phyloP scores from a whole-genome alignment of 2,329 filamentous ascomycete genomes.

The Aspergillus cejpii region DNA sequence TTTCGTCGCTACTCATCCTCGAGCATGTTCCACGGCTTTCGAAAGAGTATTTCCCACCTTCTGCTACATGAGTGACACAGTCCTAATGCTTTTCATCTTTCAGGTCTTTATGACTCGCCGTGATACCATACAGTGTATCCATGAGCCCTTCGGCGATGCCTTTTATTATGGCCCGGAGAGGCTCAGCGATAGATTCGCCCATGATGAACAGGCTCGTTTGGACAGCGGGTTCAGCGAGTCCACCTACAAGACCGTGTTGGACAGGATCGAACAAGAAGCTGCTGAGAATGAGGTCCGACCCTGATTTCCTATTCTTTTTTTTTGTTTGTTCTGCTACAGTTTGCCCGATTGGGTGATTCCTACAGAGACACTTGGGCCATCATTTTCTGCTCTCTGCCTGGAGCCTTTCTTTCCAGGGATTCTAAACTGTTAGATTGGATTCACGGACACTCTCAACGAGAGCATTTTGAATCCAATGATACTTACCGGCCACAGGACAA shows the following conservation, averaged over 20 bases:
- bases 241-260: constrained; percentile 59
- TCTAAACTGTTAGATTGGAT: too few relatives aligned
- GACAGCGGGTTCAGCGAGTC: constrained; percentile 42
- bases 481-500: constrained; percentile 61
- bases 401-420: background rate
- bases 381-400: too few relatives aligned
- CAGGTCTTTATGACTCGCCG: constrained; percentile 95
- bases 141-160: constrained; percentile 94
- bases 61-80: background rate
- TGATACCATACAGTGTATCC: constrained; percentile 72
- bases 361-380: too few relatives aligned
- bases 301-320: constrained; percentile 18
- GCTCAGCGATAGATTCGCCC: constrained; percentile 68
- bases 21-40: constrained; percentile 94
- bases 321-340: constrained; percentile 16
- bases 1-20: constrained; percentile 88
- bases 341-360: too few relatives aligned
- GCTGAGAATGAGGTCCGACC: constrained; percentile 57
- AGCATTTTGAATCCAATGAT: constrained; percentile 9
- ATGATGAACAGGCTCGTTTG: constrained; percentile 51
- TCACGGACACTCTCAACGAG: background rate
- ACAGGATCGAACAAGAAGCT: constrained; percentile 64
- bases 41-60: constrained; percentile 62
- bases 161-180: constrained; percentile 94
- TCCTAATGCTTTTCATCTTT: constrained; percentile 4